A percentile compares a stretch with the other conserved stretches of the same genome.
Evolutionary conservation across 495 filamentous ascomycete species (phyloP).

Genomic region (Hyaloscypha bicolor): DNA sequence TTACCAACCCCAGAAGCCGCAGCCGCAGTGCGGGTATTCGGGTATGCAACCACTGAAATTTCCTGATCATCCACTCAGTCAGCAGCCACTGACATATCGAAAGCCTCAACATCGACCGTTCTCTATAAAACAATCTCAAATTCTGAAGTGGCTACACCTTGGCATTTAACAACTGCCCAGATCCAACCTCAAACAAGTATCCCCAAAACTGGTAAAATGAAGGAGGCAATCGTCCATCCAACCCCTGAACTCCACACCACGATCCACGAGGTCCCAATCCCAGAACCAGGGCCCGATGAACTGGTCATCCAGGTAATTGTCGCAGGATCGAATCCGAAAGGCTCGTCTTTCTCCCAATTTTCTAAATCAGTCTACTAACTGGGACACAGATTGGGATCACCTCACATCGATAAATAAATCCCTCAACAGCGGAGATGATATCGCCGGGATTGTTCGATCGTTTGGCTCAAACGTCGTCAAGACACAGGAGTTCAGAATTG

Average conservation of each 20-base stretch:
- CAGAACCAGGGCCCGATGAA: conserved; percentile 57
- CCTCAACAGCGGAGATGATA: conserved; percentile 90
- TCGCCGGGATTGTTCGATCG: conserved; percentile 77
- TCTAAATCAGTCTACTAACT: neutral
- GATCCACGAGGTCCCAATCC: conserved; percentile 61
- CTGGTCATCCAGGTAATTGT: conserved; percentile 70
- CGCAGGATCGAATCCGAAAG: conserved; percentile 74
- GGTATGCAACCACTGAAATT: neutral
- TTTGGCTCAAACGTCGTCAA: conserved; percentile 73
- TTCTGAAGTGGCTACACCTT: no score
- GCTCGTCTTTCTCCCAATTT: conserved; percentile 46
- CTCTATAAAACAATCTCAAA: neutral
- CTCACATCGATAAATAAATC: conserved; percentile 39
- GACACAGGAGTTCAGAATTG: conserved; percentile 58
- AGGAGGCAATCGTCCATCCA: conserved; percentile 27
- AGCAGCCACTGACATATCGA: neutral
- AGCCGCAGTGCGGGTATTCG: neutral
- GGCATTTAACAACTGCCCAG: neutral
- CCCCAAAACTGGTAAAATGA: conserved; percentile 12
- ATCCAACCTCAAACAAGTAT: neutral
- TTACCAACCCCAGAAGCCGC: neutral
- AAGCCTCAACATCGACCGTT: neutral
- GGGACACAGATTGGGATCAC: conserved; percentile 23
- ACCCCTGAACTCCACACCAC: conserved; percentile 43
- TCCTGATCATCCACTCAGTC: neutral